A percentile compares a stretch with the other conserved stretches of the same genome.
Evolutionary conservation across 2,329 filamentous ascomycete species (phyloP).

Genomic region (Pseudocercospora eumusae): DNA sequence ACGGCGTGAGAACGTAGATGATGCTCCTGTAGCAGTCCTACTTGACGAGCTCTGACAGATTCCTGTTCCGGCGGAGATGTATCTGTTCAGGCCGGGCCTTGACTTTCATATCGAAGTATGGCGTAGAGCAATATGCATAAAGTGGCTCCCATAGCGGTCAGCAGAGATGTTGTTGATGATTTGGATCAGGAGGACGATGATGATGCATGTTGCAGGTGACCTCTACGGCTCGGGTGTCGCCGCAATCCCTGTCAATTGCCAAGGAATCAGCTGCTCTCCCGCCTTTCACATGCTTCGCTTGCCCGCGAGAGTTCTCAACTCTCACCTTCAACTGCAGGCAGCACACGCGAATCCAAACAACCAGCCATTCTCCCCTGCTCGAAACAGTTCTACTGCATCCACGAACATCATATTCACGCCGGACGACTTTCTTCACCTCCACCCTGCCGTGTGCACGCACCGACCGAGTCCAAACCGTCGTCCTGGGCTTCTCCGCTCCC

Average conservation of each 20-base stretch:
- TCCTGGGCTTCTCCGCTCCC: slow-evolving; percentile 10
- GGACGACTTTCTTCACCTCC: not conserved
- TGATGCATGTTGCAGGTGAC: not conserved
- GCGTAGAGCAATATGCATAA: no score
- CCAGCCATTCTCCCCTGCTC: not conserved
- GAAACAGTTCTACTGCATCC: not conserved
- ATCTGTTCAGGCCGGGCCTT: no score
- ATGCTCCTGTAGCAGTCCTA: no score
- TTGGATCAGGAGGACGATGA: not conserved
- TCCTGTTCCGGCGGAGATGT: no score
- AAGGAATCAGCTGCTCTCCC: not conserved
- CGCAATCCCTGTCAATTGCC: not conserved
- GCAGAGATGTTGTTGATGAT: not conserved
- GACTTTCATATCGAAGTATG: no score
- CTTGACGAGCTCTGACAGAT: no score
- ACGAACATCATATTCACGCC: not conserved
- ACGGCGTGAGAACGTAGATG: no score
- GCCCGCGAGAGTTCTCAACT: slow-evolving; percentile 1
- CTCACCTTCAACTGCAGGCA: slow-evolving; percentile 1
- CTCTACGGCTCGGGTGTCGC: not conserved
- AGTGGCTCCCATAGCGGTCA: not conserved
- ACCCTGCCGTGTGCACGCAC: not conserved
- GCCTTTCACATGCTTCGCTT: slow-evolving; percentile 11
- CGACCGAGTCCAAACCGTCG: slow-evolving; percentile 8
- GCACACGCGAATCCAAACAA: not conserved